These are phyloP conservation scores for Vicia sativa DNA, from an alignment of 306 rosid species.

Conservation along the genomic window DNA sequence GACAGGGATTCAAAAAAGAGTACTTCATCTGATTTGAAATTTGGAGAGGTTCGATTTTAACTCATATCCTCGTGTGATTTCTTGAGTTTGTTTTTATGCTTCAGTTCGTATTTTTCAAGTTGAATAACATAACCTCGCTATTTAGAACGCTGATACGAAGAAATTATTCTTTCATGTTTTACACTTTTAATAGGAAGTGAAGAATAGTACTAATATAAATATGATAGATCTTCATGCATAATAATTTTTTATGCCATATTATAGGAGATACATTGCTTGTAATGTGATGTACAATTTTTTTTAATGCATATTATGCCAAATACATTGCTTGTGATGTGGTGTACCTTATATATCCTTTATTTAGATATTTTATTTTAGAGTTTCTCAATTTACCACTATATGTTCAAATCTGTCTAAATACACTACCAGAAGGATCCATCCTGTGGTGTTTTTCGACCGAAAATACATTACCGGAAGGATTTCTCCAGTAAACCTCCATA, in stretches of 20 bases:
- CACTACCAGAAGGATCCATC: no score
- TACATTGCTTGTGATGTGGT: slow-evolving; percentile 16
- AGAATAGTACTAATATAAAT: slow-evolving; percentile 1
- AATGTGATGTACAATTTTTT: slow-evolving; percentile 1
- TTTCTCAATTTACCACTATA: no score
- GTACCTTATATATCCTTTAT: slow-evolving; percentile 11
- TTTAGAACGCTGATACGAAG: slow-evolving; percentile 13
- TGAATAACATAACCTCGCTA: slow-evolving; percentile 6
- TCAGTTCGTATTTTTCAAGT: slow-evolving; percentile 6
- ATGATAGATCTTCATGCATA: neutral
- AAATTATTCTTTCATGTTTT: slow-evolving; percentile 21
- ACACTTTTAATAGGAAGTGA: neutral
- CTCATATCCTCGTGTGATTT: slow-evolving; percentile 33
- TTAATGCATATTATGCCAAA: slow-evolving; percentile 15
- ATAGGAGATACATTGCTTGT: slow-evolving; percentile 16
- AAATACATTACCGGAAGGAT: no score
- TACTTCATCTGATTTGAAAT: slow-evolving; percentile 72
- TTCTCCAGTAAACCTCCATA: no score
- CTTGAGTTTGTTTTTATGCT: slow-evolving; percentile 19
- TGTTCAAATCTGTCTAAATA: neutral
- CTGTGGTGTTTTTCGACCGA: neutral
- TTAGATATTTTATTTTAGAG: slow-evolving; percentile 17
- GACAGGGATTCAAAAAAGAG: slow-evolving; percentile 80
- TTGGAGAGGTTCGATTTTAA: slow-evolving; percentile 84
- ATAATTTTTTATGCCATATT: slow-evolving; percentile 13